Evolutionary conservation across 2,329 filamentous ascomycete species (phyloP), one percentile per base, ranked within the genome.

Genomic region (Pestalotiopsis sp.): DNA sequence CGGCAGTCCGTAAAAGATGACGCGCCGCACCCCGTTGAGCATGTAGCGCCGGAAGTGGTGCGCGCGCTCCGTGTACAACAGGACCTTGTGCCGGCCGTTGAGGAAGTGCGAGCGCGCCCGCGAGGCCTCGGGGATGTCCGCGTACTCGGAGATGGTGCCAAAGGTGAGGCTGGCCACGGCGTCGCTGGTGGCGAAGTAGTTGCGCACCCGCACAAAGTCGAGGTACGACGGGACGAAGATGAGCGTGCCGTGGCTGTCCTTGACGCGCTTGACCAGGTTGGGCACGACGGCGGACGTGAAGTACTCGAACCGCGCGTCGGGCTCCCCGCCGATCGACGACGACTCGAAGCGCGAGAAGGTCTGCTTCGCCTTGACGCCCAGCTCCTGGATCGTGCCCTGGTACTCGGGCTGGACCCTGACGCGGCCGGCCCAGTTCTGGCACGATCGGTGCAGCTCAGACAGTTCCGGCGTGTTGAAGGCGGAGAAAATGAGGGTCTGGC

Each of bases 41-140:
- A 89, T 88, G 77, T 96, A 94, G n/a, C 96, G 88, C 64, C 94
- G 90, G 85, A 98, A 98, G 80, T 99, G 96, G 81, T 99, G 96
- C n/a, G 95, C 93, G 69, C 96, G 91, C 79, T 97, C 95, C 1
- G 95, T 97, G 82, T 98, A 99, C 17, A 99, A 84, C 52, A 99
- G 82, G 20, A 98, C 87, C 23, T 90, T 90, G 77, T 98, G 93
- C 17, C 94, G 87, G 4, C 95, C 96, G 52, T 85, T 92, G 72
- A 94, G 83, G 81, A 99, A 98, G 78, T 98, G 93, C 13, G 93
- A 95, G 27, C 95, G 87, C 9, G 95, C 94, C 52, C 95, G 90
- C 57, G 93, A 91, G 38, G 94, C 91, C 72, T 97, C 94, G 7
- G 90, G 87, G 7, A 91, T 84, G 60, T 92, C 89, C 0, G 93